Conservation (phyloP, 2,329 filamentous ascomycete species). For the Xylaria sp. region DNA sequence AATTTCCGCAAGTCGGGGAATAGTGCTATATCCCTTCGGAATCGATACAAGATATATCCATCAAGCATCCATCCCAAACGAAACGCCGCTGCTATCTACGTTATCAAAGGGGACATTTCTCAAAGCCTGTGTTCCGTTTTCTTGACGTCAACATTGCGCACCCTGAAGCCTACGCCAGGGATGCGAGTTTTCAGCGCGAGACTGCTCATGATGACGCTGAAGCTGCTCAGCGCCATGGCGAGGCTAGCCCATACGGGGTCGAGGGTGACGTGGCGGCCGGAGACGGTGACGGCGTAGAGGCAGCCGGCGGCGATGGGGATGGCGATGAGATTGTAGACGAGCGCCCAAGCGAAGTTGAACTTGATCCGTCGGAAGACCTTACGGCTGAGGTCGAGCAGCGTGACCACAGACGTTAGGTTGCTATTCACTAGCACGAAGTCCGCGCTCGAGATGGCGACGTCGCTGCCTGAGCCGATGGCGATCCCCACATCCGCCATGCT, state of each 20-base stretch:
- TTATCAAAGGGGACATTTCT: too few relatives aligned
- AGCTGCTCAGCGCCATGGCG: slow-evolving; percentile 92
- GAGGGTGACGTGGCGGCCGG: slow-evolving; percentile 68
- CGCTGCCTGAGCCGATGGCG: slow-evolving; percentile 83
- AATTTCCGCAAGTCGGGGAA: not conserved
- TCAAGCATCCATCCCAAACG: not conserved
- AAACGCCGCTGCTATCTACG: slow-evolving; percentile 3
- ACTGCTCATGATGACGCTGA: slow-evolving; percentile 88
- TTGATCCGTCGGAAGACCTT: slow-evolving; percentile 81
- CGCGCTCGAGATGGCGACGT: slow-evolving; percentile 83
- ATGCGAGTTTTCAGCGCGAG: slow-evolving; percentile 70
- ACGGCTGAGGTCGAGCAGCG: slow-evolving; percentile 75
- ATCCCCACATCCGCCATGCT: slow-evolving; percentile 84
- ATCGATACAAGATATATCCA: not conserved
- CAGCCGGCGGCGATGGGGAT: slow-evolving; percentile 85
- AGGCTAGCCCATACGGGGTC: slow-evolving; percentile 88
- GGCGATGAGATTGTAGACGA: slow-evolving; percentile 81
- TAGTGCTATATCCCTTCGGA: not conserved
- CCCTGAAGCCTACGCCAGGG: slow-evolving; percentile 51
- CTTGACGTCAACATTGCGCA: slow-evolving; percentile 13
- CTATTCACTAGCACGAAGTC: slow-evolving; percentile 84
- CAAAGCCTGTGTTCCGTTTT: too few relatives aligned
- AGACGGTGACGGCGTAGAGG: slow-evolving; percentile 67
- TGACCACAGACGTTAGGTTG: slow-evolving; percentile 74
- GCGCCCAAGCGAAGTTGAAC: slow-evolving; percentile 87